Evolutionary conservation across 345 rosid genomes (phyloP).

Genomic region (Limnanthes douglasii): DNA sequence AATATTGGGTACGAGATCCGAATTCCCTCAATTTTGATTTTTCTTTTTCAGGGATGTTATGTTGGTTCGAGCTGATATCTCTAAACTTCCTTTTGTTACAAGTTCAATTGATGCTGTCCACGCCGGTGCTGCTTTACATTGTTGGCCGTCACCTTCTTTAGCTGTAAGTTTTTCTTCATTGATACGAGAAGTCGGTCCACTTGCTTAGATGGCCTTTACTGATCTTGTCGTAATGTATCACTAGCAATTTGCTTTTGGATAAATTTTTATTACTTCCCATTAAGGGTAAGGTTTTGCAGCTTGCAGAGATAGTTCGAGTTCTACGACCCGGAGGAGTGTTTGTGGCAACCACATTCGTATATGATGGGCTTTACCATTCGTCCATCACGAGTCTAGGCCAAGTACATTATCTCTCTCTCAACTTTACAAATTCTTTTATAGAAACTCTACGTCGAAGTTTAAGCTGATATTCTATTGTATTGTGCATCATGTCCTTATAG

Average conservation of each 20-base stretch:
- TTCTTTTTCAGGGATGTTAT: slow-evolving; percentile 35
- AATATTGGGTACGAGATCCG: slow-evolving; percentile 3
- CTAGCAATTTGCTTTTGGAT: no score
- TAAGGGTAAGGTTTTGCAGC: slow-evolving; percentile 18
- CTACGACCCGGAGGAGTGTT: slow-evolving; percentile 80
- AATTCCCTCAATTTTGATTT: slow-evolving; percentile 1
- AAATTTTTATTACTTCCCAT: no score
- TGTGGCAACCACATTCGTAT: slow-evolving; percentile 55
- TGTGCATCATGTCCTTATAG: slow-evolving; percentile 17
- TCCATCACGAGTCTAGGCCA: slow-evolving; percentile 29
- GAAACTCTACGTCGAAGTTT: no score
- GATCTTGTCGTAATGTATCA: no score
- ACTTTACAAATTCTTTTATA: no score
- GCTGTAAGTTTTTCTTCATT: slow-evolving; percentile 46
- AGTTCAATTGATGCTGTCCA: slow-evolving; percentile 76
- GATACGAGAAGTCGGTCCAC: no score
- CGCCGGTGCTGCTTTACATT: slow-evolving; percentile 89
- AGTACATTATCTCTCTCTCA: slow-evolving; percentile 25
- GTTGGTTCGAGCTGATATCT: slow-evolving; percentile 80
- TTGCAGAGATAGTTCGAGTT: slow-evolving; percentile 82
- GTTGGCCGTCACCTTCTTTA: slow-evolving; percentile 83
- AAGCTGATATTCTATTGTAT: slow-evolving; percentile 1
- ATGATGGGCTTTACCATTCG: slow-evolving; percentile 44
- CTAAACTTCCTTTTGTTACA: slow-evolving; percentile 66
- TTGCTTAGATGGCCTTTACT: no score